phyloP scores from a whole-genome alignment of 306 rosid genomes.

The Rubus parviflorus region DNA sequence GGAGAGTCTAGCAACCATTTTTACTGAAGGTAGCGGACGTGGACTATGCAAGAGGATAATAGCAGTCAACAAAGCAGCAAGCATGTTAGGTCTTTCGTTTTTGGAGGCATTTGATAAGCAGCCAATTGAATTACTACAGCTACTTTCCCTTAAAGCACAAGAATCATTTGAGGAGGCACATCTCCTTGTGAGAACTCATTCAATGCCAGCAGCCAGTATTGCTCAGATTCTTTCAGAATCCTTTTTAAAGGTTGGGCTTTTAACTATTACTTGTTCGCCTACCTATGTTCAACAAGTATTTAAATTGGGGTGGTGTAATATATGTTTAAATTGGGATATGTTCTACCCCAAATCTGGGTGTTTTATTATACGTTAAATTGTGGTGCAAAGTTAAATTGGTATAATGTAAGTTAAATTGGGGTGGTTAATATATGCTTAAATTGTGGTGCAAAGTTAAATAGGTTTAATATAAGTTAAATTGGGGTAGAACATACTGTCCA shows the following conservation, averaged over 20 bases:
- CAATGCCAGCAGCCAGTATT: constrained; percentile 83
- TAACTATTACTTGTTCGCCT: not conserved
- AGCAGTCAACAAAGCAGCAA: constrained; percentile 87
- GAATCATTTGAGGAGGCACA: constrained; percentile 96
- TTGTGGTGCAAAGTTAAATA: not conserved
- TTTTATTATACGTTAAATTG: not conserved
- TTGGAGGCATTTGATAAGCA: constrained; percentile 87
- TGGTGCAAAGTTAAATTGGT: not conserved
- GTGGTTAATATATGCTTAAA: not conserved
- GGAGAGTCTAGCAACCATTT: constrained; percentile 67
- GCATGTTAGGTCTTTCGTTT: constrained; percentile 72
- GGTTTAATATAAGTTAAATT: not conserved
- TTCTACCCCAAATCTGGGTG: not conserved
- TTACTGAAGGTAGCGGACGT: constrained; percentile 81
- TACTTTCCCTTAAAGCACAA: constrained; percentile 96
- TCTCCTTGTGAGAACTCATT: constrained; percentile 80
- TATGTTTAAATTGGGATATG: not conserved
- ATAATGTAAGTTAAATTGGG: not conserved
- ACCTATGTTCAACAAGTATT: not conserved
- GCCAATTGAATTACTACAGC: constrained; percentile 88
- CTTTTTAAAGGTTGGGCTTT: constrained; percentile 72
- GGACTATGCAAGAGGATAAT: constrained; percentile 87
- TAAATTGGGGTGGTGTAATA: not conserved
- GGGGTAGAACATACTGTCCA: not conserved
- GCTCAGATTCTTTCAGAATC: constrained; percentile 99